phyloP scores from a whole-genome alignment of 306 rosid genomes.

The Ormosia semicastrata region DNA sequence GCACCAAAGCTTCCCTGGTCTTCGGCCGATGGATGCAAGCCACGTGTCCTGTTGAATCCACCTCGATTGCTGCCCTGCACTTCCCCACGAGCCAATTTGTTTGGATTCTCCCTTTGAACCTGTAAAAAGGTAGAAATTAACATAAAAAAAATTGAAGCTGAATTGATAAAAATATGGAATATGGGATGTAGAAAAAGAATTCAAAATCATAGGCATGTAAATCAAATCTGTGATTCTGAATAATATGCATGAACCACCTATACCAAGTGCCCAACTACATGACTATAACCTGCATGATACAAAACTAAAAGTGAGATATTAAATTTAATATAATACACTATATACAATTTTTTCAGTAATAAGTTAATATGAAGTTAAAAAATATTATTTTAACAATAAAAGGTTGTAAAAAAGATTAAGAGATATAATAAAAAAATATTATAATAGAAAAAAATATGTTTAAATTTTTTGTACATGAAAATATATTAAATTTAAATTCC shows the following conservation, averaged over 20 bases:
- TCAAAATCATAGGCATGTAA: background rate
- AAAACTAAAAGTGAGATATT: background rate
- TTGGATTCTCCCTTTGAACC: background rate
- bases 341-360: too few relatives aligned
- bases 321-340: background rate
- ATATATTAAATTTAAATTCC: background rate
- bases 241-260: slow-evolving; percentile 8
- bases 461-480: too few relatives aligned
- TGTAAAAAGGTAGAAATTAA: background rate
- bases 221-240: background rate
- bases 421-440: background rate
- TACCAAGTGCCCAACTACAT: background rate
- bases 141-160: background rate
- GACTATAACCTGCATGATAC: background rate
- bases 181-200: background rate
- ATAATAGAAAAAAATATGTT: background rate
- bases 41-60: slow-evolving; percentile 13
- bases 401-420: background rate
- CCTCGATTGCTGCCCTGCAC: background rate
- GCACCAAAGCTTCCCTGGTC: background rate
- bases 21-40: background rate
- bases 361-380: too few relatives aligned
- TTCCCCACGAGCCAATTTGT: background rate
- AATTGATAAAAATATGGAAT: background rate
- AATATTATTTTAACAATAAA: too few relatives aligned